These are phyloP conservation scores for Yamadazyma paraphyllophila DNA, from an alignment of 805 yeast species.

Conservation along the genomic window DNA sequence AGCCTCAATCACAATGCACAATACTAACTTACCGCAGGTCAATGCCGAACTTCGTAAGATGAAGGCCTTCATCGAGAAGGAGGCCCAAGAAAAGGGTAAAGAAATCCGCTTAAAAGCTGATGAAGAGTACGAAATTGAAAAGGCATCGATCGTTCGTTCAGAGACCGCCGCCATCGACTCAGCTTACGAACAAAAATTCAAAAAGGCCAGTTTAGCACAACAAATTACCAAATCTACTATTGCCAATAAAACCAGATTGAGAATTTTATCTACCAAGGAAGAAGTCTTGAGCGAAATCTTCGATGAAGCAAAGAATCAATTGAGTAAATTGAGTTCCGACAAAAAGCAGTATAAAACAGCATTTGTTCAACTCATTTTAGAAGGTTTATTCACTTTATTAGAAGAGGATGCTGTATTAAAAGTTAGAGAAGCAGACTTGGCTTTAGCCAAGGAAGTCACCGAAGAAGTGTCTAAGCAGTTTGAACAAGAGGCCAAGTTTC, in stretches of 20 bases:
- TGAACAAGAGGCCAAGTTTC: constrained; percentile 57
- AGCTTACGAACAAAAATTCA: constrained; percentile 73
- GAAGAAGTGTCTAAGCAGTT: constrained; percentile 62
- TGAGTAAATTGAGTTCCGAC: constrained; percentile 57
- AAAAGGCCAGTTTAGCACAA: constrained; percentile 89
- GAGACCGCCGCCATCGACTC: constrained; percentile 88
- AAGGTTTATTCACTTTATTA: constrained; percentile 65
- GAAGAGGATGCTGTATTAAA: constrained; percentile 65
- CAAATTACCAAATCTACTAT: constrained; percentile 95
- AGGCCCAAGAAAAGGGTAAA: constrained; percentile 97
- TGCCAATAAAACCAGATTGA: constrained; percentile 91
- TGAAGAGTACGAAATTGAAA: constrained; percentile 97
- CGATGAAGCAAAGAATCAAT: constrained; percentile 60
- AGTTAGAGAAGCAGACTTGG: constrained; percentile 66
- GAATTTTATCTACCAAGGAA: constrained; percentile 80
- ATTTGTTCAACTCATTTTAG: constrained; percentile 76
- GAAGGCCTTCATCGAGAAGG: constrained; percentile 98
- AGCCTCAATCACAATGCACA: neutral
- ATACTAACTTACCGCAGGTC: constrained; percentile 49
- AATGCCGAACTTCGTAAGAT: constrained; percentile 94
- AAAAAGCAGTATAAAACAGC: constrained; percentile 62
- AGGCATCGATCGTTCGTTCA: constrained; percentile 88
- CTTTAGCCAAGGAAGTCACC: constrained; percentile 57
- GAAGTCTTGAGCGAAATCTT: constrained; percentile 73
- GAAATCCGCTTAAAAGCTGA: constrained; percentile 95